Evolutionary conservation across 169 alveolate genomes (phyloP).

Genomic region (Eimeria falciformis): DNA sequence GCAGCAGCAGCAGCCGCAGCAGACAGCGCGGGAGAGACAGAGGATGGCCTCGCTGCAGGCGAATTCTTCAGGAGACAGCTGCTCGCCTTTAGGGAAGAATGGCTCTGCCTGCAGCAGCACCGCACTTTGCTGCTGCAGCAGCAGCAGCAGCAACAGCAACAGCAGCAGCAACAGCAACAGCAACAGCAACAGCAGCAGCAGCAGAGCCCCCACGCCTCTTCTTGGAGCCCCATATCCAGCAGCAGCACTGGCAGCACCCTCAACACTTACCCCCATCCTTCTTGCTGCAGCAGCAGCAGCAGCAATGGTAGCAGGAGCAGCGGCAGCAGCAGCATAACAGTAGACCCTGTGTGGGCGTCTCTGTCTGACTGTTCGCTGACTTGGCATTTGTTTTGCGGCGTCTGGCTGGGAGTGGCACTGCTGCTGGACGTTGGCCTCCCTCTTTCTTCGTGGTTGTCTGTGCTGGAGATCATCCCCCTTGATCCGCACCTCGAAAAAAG

Average conservation of each 20-base stretch:
- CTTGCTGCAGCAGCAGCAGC: not conserved
- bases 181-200: conserved; percentile 9
- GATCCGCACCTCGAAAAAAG: not conserved
- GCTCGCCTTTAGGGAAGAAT: not conserved
- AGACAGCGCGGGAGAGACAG: not conserved
- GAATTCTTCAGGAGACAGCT: not conserved
- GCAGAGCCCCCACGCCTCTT: not conserved
- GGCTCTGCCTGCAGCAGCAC: not conserved
- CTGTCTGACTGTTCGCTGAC: not conserved
- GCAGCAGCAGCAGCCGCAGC: conserved; percentile 7
- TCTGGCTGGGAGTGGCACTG: not conserved
- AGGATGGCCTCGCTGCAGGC: not conserved
- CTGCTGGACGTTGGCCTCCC: not conserved
- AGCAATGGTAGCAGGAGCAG: not conserved
- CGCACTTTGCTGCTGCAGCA: not conserved
- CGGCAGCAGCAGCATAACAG: not conserved
- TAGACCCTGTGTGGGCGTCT: not conserved
- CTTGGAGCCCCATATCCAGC: not conserved
- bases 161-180: not conserved
- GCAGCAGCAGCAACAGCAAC: not conserved
- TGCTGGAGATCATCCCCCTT: not conserved
- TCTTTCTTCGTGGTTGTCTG: not conserved
- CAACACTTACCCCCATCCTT: not conserved
- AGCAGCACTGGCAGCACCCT: not conserved
- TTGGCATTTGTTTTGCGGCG: not conserved